A percentile compares a stretch with the other conserved stretches of the same genome.
Conservation (phyloP, 352 stramenopile species). For the Phytophthora boehmeriae region DNA sequence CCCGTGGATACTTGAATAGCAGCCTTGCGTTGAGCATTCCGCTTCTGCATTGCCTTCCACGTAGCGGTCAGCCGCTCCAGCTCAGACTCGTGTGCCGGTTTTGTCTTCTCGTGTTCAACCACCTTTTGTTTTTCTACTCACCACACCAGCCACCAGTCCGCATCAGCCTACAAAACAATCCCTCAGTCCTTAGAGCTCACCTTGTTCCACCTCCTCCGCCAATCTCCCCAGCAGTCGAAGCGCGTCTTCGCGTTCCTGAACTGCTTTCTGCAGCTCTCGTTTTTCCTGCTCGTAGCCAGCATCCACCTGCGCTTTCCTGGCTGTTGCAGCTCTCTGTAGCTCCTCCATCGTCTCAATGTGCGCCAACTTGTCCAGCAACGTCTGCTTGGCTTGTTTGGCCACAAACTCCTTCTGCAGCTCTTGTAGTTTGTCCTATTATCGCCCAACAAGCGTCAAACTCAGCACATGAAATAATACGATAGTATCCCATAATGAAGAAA, state of each 20-base stretch:
- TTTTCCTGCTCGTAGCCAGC: conserved; percentile 43
- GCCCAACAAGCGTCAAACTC: not conserved
- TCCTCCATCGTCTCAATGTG: conserved; percentile 58
- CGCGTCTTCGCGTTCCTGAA: conserved; percentile 46
- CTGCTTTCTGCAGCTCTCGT: conserved; percentile 45
- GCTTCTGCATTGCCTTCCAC: conserved; percentile 78
- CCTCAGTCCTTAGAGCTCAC: conserved; percentile 8
- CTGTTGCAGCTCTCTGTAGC: conserved; percentile 29
- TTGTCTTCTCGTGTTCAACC: conserved; percentile 41
- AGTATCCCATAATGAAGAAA: not conserved
- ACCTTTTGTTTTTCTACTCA: conserved; percentile 53
- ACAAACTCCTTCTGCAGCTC: conserved; percentile 58
- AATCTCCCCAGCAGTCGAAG: conserved; percentile 51
- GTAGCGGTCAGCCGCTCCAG: conserved; percentile 52
- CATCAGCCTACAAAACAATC: not conserved
- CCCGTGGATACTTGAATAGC: conserved; percentile 71
- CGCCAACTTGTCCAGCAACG: conserved; percentile 75
- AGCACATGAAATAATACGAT: not conserved
- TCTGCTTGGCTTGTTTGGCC: conserved; percentile 70
- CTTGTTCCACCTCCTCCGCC: conserved; percentile 46
- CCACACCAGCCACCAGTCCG: not conserved
- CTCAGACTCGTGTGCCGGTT: conserved; percentile 52
- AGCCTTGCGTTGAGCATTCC: conserved; percentile 74
- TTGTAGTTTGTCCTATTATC: conserved; percentile 44
- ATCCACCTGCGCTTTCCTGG: conserved; percentile 35